These are phyloP conservation scores for Rhynchosporium secalis DNA, from an alignment of 2,329 filamentous ascomycete species.

Conservation along the genomic window DNA sequence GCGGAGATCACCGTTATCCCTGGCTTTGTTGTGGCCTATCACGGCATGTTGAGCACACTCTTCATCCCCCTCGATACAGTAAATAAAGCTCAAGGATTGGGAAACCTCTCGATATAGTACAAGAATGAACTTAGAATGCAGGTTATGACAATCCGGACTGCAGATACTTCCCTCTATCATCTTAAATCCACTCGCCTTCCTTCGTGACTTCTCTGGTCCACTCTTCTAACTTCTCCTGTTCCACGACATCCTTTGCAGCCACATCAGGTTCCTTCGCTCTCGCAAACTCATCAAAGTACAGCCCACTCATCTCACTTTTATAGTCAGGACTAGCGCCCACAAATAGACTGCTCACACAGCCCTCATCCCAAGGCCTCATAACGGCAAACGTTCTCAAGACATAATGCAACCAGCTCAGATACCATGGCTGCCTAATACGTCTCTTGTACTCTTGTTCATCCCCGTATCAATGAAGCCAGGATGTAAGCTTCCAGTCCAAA, in stretches of 20 bases:
- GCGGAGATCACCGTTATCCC: background rate
- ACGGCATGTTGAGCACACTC: too few species aligned
- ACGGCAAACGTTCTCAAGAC: slow-evolving; percentile 16
- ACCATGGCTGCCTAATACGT: slow-evolving; percentile 15
- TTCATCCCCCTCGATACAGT: too few species aligned
- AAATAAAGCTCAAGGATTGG: background rate
- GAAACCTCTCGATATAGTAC: background rate
- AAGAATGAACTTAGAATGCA: background rate
- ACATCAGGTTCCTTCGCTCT: slow-evolving; percentile 15
- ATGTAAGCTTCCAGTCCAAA: slow-evolving; percentile 26
- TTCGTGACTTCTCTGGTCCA: slow-evolving; percentile 26
- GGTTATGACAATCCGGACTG: background rate
- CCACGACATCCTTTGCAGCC: slow-evolving; percentile 14
- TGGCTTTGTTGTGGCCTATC: background rate
- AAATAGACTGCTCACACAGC: slow-evolving; percentile 24
- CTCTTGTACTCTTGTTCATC: slow-evolving; percentile 21
- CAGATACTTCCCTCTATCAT: background rate
- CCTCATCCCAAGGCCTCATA: slow-evolving; percentile 23
- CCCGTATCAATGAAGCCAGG: slow-evolving; percentile 27
- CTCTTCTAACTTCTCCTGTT: slow-evolving; percentile 19
- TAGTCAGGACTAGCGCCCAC: slow-evolving; percentile 25
- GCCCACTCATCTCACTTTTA: slow-evolving; percentile 23
- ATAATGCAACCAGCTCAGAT: slow-evolving; percentile 20
- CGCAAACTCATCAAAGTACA: slow-evolving; percentile 25
- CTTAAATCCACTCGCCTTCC: slow-evolving; percentile 23